Conservation (phyloP, 1,139 yeast species). For the Hemisphaericaspora subhashii region DNA sequence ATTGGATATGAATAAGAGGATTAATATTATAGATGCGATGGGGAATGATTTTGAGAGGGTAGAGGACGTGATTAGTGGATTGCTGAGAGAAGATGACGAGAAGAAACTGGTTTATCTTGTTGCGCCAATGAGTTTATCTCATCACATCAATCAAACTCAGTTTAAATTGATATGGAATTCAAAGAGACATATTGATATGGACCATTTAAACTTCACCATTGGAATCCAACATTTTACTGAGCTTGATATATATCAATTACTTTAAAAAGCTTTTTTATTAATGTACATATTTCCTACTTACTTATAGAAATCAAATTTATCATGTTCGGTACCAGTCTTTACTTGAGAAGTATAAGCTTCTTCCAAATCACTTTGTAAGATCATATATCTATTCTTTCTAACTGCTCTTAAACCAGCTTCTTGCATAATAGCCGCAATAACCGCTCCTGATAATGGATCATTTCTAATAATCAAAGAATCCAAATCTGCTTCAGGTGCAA, state of each 20-base stretch:
- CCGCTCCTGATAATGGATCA: conserved; percentile 96
- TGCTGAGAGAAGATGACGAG: conserved; percentile 11
- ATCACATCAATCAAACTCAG: conserved; percentile 9
- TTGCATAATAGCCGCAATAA: conserved; percentile 99
- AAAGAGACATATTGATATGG: conserved; percentile 58
- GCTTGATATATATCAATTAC: conserved; percentile 49
- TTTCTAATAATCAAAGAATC: conserved; percentile 94
- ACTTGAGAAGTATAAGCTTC: conserved; percentile 98
- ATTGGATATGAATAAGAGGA: conserved; percentile 9
- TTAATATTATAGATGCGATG: conserved; percentile 52
- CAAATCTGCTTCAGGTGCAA: conserved; percentile 96
- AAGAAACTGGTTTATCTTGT: conserved; percentile 33
- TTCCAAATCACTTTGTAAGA: conserved; percentile 91
- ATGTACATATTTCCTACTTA: conserved; percentile 27
- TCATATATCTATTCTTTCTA: conserved; percentile 95
- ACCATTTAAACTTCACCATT: conserved; percentile 57
- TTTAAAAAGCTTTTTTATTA: conserved; percentile 11
- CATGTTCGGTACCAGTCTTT: conserved; percentile 92
- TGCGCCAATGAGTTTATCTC: conserved; percentile 51
- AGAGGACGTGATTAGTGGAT: conserved; percentile 15
- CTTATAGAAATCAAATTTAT: conserved; percentile 96
- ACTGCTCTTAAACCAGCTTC: conserved; percentile 99
- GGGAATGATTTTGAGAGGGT: conserved; percentile 44
- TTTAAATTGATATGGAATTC: conserved; percentile 44
- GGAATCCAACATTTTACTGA: conserved; percentile 1